phyloP scores from a whole-genome alignment of 176 grass and related monocot species.

The Poa pratensis region DNA sequence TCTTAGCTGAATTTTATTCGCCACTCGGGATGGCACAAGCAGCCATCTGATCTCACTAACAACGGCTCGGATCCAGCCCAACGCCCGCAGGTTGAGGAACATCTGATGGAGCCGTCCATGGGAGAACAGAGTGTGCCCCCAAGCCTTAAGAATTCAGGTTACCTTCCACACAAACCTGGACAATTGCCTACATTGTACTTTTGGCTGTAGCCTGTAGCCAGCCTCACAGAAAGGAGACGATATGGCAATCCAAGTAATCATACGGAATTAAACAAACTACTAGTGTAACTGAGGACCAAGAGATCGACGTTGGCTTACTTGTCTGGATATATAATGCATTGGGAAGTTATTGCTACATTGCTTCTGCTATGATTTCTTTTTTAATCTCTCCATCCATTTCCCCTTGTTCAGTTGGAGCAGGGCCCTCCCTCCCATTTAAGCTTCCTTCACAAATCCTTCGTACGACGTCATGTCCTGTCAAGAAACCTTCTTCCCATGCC shows the following conservation, averaged over 20 bases:
- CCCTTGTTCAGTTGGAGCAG: constrained; percentile 35
- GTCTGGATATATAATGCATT: not conserved
- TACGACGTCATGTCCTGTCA: not conserved
- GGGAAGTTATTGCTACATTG: constrained; percentile 1
- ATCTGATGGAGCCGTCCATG: too few species aligned
- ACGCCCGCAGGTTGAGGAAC: too few species aligned
- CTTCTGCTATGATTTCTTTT: not conserved
- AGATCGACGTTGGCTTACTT: not conserved
- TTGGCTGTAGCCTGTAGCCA: not conserved
- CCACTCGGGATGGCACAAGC: too few species aligned
- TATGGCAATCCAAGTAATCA: not conserved
- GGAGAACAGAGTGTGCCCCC: not conserved
- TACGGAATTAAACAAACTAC: not conserved
- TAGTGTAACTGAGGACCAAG: not conserved
- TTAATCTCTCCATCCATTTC: constrained; percentile 2
- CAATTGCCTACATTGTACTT: not conserved
- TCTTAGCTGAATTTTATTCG: not conserved
- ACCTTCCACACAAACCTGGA: not conserved
- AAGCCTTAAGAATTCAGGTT: not conserved
- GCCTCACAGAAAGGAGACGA: not conserved
- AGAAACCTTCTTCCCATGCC: not conserved
- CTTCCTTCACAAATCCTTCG: not conserved
- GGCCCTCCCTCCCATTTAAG: not conserved
- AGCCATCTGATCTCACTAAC: not conserved
- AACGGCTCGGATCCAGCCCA: not conserved